Percentiles rank a stretch among this genome's conserved stretches.
These are phyloP conservation scores for Pulveroboletus sp. DNA, from an alignment of 768 basidiomycete genomes.

Conservation along the genomic window DNA sequence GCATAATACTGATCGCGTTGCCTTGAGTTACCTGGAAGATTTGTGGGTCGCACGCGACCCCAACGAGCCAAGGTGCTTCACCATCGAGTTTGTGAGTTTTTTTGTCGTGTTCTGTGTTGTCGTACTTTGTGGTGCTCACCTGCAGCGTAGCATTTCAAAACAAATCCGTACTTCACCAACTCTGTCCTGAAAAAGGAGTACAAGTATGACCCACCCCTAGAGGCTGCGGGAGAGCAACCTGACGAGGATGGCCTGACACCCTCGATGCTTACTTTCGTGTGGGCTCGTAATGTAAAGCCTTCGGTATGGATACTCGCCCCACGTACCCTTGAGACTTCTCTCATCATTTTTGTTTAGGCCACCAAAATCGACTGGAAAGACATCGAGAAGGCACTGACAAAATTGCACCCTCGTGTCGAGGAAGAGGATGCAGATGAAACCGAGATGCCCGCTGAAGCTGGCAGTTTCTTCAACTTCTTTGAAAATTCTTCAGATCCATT, in stretches of 20 bases:
- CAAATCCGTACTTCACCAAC: slow-evolving; percentile 81
- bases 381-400: slow-evolving; percentile 68
- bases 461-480: slow-evolving; percentile 89
- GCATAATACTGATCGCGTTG: slow-evolving; percentile 73
- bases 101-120: slow-evolving; percentile 1
- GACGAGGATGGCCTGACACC: slow-evolving; percentile 74
- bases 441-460: slow-evolving; percentile 58
- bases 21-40: slow-evolving; percentile 80
- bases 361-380: slow-evolving; percentile 80
- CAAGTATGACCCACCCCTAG: slow-evolving; percentile 58
- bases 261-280: slow-evolving; percentile 75
- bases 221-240: slow-evolving; percentile 49
- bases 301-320: slow-evolving; percentile 42
- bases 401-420: slow-evolving; percentile 63
- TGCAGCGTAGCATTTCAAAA: slow-evolving; percentile 63
- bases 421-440: slow-evolving; percentile 54
- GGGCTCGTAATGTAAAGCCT: slow-evolving; percentile 67
- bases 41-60: slow-evolving; percentile 75
- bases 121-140: slow-evolving; percentile 1
- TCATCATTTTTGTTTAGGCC: slow-evolving; percentile 36
- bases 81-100: slow-evolving; percentile 81
- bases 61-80: slow-evolving; percentile 74
- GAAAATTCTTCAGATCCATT: slow-evolving; percentile 59
- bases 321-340: neutral
- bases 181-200: slow-evolving; percentile 77